Percentiles rank a stretch among this genome's conserved stretches.
phyloP scores from a whole-genome alignment of 2,329 filamentous ascomycete species.

The Cytospora chrysosperma region DNA sequence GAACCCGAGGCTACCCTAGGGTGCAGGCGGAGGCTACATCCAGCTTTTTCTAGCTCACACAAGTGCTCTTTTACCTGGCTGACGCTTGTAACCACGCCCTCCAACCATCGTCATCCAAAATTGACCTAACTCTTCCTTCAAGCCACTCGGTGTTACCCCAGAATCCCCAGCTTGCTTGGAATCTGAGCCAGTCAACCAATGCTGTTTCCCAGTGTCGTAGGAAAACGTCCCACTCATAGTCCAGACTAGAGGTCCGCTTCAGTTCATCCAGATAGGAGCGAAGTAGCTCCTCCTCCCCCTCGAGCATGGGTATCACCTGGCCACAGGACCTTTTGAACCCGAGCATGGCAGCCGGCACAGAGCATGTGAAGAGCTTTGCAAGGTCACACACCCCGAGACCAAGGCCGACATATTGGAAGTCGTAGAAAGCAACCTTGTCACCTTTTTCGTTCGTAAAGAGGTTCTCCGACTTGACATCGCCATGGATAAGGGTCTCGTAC shows the following conservation, averaged over 20 bases:
- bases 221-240: slow-evolving; percentile 56
- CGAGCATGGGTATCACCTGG: slow-evolving; percentile 46
- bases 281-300: slow-evolving; percentile 52
- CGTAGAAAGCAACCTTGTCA: slow-evolving; percentile 60
- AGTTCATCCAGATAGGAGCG: slow-evolving; percentile 46
- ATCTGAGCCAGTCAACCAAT: slow-evolving; percentile 65
- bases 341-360: slow-evolving; percentile 57
- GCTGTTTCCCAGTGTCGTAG: slow-evolving; percentile 64
- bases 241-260: slow-evolving; percentile 30
- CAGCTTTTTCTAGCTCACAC: not conserved
- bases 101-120: slow-evolving; percentile 45
- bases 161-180: slow-evolving; percentile 61
- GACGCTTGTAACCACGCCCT: not conserved
- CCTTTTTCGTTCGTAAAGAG: slow-evolving; percentile 55
- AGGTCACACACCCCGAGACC: slow-evolving; percentile 65
- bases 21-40: too few relatives aligned
- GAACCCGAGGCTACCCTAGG: too few relatives aligned
- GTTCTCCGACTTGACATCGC: slow-evolving; percentile 70
- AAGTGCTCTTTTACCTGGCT: not conserved
- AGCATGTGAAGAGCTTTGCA: slow-evolving; percentile 67
- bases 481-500: slow-evolving; percentile 60
- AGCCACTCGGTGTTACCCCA: slow-evolving; percentile 62
- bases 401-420: slow-evolving; percentile 67
- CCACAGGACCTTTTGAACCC: slow-evolving; percentile 28
- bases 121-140: slow-evolving; percentile 51